Evolutionary conservation across 257 asterid genomes (phyloP).

Genomic region (Prunella vulgaris): DNA sequence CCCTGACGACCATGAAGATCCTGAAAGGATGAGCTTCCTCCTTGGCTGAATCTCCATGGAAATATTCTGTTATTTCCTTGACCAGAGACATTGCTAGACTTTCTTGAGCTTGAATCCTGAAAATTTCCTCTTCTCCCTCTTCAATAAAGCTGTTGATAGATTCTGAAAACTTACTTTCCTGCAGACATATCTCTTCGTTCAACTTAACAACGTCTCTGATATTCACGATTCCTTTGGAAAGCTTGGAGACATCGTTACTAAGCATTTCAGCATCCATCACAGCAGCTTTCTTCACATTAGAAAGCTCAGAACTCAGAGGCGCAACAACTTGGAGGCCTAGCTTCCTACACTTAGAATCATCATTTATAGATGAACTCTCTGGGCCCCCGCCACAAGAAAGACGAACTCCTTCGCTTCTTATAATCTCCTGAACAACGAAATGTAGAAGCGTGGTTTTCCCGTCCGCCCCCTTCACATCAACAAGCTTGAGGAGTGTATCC

Average conservation of each 20-base stretch:
- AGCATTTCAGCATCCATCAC: slow-evolving; percentile 91
- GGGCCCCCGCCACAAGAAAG: slow-evolving; percentile 35
- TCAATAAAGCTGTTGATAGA: slow-evolving; percentile 46
- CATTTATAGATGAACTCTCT: slow-evolving; percentile 31
- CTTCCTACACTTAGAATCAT: slow-evolving; percentile 65
- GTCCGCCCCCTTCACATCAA: slow-evolving; percentile 89
- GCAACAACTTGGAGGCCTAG: slow-evolving; percentile 87
- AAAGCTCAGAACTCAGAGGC: slow-evolving; percentile 60
- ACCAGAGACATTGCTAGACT: slow-evolving; percentile 69
- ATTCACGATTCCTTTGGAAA: slow-evolving; percentile 56
- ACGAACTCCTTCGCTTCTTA: slow-evolving; percentile 78
- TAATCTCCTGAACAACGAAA: slow-evolving; percentile 91
- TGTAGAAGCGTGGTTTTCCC: slow-evolving; percentile 95
- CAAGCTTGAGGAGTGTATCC: slow-evolving; percentile 92
- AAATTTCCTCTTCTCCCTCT: slow-evolving; percentile 77
- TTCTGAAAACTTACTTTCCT: slow-evolving; percentile 39
- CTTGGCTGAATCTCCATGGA: slow-evolving; percentile 86
- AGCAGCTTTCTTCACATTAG: slow-evolving; percentile 88
- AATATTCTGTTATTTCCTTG: slow-evolving; percentile 91
- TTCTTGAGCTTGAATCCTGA: slow-evolving; percentile 81
- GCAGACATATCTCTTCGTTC: slow-evolving; percentile 24
- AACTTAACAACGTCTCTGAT: slow-evolving; percentile 43
- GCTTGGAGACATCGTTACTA: slow-evolving; percentile 66
- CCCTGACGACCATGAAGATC: slow-evolving; percentile 90
- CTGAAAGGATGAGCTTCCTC: slow-evolving; percentile 96